Conservation (phyloP, 2,329 filamentous ascomycete genomes). For the Penicillium sp. region DNA sequence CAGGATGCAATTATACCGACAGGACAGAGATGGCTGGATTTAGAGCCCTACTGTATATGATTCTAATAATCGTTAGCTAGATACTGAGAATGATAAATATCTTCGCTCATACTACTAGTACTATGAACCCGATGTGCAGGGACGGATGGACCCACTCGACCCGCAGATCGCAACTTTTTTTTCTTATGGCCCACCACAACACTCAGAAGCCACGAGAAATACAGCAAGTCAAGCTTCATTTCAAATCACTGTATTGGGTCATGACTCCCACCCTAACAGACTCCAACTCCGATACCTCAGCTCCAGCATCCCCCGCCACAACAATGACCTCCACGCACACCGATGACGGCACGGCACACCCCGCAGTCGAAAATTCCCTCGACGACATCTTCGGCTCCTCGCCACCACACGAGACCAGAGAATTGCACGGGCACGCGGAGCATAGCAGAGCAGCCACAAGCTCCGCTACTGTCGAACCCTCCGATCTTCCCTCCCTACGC, state of each 20-base stretch:
- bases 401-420: slow-evolving; percentile 24
- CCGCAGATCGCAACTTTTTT: slow-evolving; percentile 6
- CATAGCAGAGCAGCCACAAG: background rate
- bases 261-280: slow-evolving; percentile 15
- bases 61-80: too few relatives aligned
- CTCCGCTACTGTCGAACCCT: slow-evolving; percentile 41
- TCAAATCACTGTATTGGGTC: background rate
- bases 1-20: too few relatives aligned
- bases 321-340: slow-evolving; percentile 23
- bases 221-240: background rate
- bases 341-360: slow-evolving; percentile 7
- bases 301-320: slow-evolving; percentile 21
- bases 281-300: slow-evolving; percentile 17
- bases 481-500: slow-evolving; percentile 73
- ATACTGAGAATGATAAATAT: too few relatives aligned
- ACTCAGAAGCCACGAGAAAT: background rate
- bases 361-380: slow-evolving; percentile 28
- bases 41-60: too few relatives aligned
- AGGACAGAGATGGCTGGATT: too few relatives aligned
- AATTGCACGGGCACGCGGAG: background rate
- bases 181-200: background rate
- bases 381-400: slow-evolving; percentile 47
- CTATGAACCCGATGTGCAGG: background rate
- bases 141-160: slow-evolving; percentile 22
- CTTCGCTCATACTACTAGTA: too few relatives aligned